phyloP scores from a whole-genome alignment of 139 green algal species.

The Coelastrella sp. region DNA sequence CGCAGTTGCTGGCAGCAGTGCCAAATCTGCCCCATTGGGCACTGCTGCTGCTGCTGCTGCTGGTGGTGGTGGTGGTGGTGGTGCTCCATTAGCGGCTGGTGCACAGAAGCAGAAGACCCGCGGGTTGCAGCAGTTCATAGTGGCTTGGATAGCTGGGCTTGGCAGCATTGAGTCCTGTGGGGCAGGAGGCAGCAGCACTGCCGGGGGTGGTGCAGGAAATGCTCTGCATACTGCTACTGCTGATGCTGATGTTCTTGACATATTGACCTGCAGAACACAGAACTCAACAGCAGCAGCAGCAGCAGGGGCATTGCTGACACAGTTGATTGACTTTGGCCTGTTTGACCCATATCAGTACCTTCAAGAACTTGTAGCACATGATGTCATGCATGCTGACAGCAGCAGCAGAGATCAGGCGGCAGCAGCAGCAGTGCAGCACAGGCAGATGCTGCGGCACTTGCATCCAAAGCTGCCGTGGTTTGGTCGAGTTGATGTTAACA shows the following conservation, averaged over 20 bases:
- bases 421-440: constrained; percentile 23
- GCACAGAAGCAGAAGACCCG: no score
- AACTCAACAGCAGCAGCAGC: constrained; percentile 24
- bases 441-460: constrained; percentile 25
- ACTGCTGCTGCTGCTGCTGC: neutral
- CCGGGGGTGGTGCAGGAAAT: no score
- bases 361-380: neutral
- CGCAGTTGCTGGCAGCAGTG: neutral
- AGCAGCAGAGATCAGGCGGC: neutral
- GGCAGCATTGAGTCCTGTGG: no score
- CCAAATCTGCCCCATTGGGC: neutral
- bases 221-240: no score
- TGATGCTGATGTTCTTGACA: no score
- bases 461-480: constrained; percentile 39
- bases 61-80: neutral
- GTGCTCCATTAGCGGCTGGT: no score
- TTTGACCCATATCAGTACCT: constrained; percentile 25
- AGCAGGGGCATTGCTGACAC: constrained; percentile 6
- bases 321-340: constrained; percentile 13
- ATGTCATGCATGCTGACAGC: neutral
- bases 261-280: neutral
- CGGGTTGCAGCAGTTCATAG: neutral
- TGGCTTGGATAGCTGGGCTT: neutral
- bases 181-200: no score
- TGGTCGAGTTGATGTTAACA: neutral